Evolutionary conservation across 2,329 filamentous ascomycete species (phyloP), one percentile per base, ranked within the genome.

Genomic region (Onygena corvina): DNA sequence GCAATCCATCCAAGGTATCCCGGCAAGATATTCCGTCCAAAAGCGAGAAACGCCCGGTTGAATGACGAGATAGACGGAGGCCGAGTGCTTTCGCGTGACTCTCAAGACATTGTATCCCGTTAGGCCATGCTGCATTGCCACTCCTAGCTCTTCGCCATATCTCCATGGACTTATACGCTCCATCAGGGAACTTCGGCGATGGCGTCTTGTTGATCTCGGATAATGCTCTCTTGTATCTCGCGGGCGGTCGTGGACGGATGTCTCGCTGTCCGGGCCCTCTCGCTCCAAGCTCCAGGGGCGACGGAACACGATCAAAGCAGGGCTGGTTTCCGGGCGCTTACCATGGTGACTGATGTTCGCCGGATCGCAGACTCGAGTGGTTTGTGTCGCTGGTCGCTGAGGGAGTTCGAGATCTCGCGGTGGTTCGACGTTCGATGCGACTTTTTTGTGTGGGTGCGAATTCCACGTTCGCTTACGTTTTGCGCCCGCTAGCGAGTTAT

Each of bases 321-420:
- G 47, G 56, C 56, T 49, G 35, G 50, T 44, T 54, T 4, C n/a
- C 20, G 33, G 14, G 6, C 20, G 52, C 67, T 69, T 70, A 70
- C 67, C 67, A 70, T 70, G 68, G 69, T 70, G 67, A 68, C 67
- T 67, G 66, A 65, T 57, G 67, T 68, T 50, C 64, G 62, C 66
- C 67, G 66, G 67, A 61, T 67, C 63, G 61, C 62, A 61, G 60
- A 59, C 44, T 53, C 23, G 25, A 34, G 46, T 38, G 35, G 49
- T 47, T 58, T 58, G 30, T 25, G 54, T 56, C 54, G 54, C 48
- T 54, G 50, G 52, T 50, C 51, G 52, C 54, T 50, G 59, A n/a
- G n/a, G n/a, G n/a, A 63, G 63, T 64, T 68, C 64, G 66, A 63
- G 65, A 60, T 57, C 45, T 60, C 61, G 63, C 60, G 60, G 60